Conservation (phyloP, 225 moss, liverwort and hornwort genomes). For the Anthoceros angustus region DNA sequence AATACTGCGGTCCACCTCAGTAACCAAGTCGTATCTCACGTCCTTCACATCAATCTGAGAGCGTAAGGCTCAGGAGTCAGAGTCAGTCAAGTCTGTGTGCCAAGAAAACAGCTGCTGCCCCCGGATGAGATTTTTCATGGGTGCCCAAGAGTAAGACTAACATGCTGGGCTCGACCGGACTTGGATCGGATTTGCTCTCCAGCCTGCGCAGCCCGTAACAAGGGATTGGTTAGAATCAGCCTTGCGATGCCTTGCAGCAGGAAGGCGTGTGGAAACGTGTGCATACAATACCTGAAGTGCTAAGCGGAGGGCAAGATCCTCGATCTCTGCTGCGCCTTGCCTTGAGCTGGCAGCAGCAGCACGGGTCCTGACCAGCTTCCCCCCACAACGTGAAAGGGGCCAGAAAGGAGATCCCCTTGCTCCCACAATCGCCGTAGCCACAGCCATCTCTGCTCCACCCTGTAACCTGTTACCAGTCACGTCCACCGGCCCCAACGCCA, state of each 20-base stretch:
- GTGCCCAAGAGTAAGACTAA: not conserved
- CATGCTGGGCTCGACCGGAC: not conserved
- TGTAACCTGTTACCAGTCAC: not conserved
- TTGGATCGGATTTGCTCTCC: not conserved
- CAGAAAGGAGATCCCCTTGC: not conserved
- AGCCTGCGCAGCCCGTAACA: not conserved
- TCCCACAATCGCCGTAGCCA: not conserved
- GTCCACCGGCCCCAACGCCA: no score
- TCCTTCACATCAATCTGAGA: conserved; percentile 54
- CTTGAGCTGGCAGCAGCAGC: not conserved
- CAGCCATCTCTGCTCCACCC: not conserved
- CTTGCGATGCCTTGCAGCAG: no score
- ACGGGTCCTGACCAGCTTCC: not conserved
- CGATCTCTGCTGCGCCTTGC: not conserved
- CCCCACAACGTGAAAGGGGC: not conserved
- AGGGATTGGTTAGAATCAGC: no score
- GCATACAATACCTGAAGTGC: not conserved
- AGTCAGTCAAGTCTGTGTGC: no score
- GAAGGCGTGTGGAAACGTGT: not conserved
- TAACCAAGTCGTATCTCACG: conserved; percentile 72
- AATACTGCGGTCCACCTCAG: conserved; percentile 75
- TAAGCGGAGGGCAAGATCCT: not conserved
- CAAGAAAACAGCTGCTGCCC: no score
- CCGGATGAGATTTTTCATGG: no score
- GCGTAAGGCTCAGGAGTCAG: no score